Evolutionary conservation across 2,329 filamentous ascomycete genomes (phyloP).

Genomic region (Aspergillus phoenicis): DNA sequence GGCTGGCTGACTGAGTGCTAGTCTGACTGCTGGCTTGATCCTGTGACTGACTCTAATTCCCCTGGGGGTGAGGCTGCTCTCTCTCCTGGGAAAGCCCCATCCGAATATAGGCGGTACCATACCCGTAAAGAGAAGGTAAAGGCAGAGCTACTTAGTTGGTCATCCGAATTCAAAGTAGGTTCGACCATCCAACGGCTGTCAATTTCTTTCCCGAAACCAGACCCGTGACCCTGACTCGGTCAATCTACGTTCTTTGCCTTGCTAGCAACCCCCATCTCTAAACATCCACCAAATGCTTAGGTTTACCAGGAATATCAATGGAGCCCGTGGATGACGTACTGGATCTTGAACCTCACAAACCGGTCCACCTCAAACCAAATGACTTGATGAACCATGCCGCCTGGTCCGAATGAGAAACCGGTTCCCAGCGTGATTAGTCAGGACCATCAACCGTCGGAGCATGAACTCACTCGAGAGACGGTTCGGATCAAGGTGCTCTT

Average conservation of each 20-base stretch:
- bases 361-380: not conserved
- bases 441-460: not conserved
- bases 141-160: too few species aligned
- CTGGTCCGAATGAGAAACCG: not conserved
- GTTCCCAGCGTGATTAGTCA: not conserved
- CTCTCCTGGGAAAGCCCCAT: not conserved
- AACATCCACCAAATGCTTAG: not conserved
- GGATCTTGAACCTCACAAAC: not conserved
- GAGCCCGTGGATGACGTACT: not conserved
- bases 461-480: not conserved
- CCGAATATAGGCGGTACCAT: not conserved
- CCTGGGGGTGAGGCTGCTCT: not conserved
- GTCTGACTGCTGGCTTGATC: not conserved
- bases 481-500: not conserved
- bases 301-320: not conserved
- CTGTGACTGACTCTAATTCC: not conserved
- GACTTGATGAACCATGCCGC: not conserved
- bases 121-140: not conserved
- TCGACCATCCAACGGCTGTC: slow-evolving; percentile 10
- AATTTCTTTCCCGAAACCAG: not conserved
- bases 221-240: not conserved
- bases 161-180: not conserved
- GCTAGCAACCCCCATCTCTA: too few species aligned
- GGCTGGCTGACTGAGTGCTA: not conserved
- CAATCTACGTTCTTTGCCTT: not conserved